Conservation (phyloP, 306 rosid genomes). For the Vigna nakashimae region DNA sequence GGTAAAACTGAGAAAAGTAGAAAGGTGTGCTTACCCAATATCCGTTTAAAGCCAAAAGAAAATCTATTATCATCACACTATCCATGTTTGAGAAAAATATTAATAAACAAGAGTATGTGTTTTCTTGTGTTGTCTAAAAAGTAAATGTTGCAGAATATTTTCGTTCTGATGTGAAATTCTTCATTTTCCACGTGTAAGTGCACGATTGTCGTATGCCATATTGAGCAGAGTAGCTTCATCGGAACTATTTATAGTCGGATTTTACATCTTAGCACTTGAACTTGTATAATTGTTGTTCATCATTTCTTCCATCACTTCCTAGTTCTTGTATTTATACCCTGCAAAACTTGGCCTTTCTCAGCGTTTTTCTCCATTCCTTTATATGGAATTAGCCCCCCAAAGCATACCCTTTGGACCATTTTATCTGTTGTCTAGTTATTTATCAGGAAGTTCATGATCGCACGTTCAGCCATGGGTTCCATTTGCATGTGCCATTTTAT, state of each 20-base stretch:
- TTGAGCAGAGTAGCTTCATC: slow-evolving; percentile 41
- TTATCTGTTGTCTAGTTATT: slow-evolving; percentile 39
- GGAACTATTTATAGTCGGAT: slow-evolving; percentile 50
- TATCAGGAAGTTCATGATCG: slow-evolving; percentile 35
- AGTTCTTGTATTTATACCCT: slow-evolving; percentile 2
- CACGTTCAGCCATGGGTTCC: slow-evolving; percentile 48
- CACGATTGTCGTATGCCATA: slow-evolving; percentile 4
- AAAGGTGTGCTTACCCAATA: background rate
- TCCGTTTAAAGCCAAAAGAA: background rate
- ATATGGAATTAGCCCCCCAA: slow-evolving; percentile 44
- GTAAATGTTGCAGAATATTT: background rate
- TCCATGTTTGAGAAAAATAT: background rate
- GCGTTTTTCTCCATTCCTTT: slow-evolving; percentile 9
- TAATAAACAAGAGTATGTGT: background rate
- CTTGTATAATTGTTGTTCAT: slow-evolving; percentile 13
- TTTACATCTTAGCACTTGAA: slow-evolving; percentile 36
- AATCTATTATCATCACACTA: background rate
- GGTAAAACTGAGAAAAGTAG: slow-evolving; percentile 25
- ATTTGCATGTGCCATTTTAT: slow-evolving; percentile 49
- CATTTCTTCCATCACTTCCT: slow-evolving; percentile 34
- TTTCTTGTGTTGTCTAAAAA: background rate
- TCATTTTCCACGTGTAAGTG: slow-evolving; percentile 2
- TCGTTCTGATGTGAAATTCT: slow-evolving; percentile 8
- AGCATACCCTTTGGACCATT: slow-evolving; percentile 36
- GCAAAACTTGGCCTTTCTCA: slow-evolving; percentile 20